Base-by-base conservation (phyloP, 371 early-diverging fungal genomes). In the Encephalitozoon romaleae region DNA sequence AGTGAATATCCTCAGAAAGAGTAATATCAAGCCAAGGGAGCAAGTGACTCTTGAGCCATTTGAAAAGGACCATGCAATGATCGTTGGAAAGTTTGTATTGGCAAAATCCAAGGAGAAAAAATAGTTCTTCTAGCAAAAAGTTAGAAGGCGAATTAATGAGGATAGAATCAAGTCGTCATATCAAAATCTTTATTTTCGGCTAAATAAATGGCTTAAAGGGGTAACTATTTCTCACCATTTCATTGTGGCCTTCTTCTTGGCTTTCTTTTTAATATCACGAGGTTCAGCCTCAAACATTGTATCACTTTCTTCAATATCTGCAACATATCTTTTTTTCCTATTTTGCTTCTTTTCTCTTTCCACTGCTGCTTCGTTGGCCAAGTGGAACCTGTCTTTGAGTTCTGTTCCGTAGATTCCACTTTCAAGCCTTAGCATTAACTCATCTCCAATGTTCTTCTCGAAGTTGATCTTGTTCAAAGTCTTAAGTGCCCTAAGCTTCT, bases 1-100 rank as follows among this genome's bases (percentile, higher is more conserved):
- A 88, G 94, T 99, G 72, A 92, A 95, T 88, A 95, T 95, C 87
- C 88, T 99, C 71, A 93, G 93, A 85, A 92, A 92, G 86, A 94
- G 95, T 81, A 90, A 90, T 83, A 92, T 99, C 83, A 98, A 95
- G 89, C 98, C 99, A 69, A 91, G 91, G 85, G 99, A 98, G 88
- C 98, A 98, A 88, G 87, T 98, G 66, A 96, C 96, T 11, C 88
- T 99, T 55, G 99, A 99, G 87, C 99, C 99, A 64, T 99, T 95
- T 85, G 98, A 99, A 87, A 91, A 96, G 88, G 98, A 98, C 86
- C 99, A 99, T 90, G 96, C 96, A 74, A 87, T 99, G 49, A 96
- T 98, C 65, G 90, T 95, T 71, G 99, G 98, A 75, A 89, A 75
- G 38, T 85, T 76, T 69, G 76, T 74, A 64, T 64, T 55, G 43